phyloP scores from a whole-genome alignment of 176 grass and related monocot genomes.

The Urochloa ruziziensis region DNA sequence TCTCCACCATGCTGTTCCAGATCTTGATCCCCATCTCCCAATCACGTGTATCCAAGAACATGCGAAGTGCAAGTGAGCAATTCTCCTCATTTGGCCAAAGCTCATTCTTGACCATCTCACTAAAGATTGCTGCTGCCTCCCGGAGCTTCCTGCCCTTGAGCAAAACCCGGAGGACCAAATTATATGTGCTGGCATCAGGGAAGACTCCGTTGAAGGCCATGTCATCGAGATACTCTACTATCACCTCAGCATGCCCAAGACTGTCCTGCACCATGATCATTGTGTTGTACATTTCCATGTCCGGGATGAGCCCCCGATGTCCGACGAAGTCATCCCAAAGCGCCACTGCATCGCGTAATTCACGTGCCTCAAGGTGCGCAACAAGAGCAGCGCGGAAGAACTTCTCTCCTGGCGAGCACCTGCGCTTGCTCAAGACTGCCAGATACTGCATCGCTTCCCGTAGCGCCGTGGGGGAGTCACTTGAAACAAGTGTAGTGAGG shows the following conservation, averaged over 20 bases:
- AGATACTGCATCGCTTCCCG: slow-evolving; percentile 58
- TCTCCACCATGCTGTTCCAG: slow-evolving; percentile 69
- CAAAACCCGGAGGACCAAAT: slow-evolving; percentile 57
- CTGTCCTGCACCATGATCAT: slow-evolving; percentile 61
- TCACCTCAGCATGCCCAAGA: slow-evolving; percentile 33
- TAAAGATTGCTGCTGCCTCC: slow-evolving; percentile 60
- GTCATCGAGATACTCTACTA: slow-evolving; percentile 54
- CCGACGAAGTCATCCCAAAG: slow-evolving; percentile 62
- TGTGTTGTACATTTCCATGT: slow-evolving; percentile 63
- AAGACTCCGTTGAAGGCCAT: slow-evolving; percentile 73
- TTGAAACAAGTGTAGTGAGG: slow-evolving; percentile 63
- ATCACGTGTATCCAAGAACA: slow-evolving; percentile 54
- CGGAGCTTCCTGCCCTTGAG: slow-evolving; percentile 51
- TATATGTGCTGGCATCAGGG: slow-evolving; percentile 55
- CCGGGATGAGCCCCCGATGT: slow-evolving; percentile 32
- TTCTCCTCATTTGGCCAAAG: slow-evolving; percentile 49
- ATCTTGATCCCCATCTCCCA: slow-evolving; percentile 63
- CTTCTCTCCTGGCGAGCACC: slow-evolving; percentile 67
- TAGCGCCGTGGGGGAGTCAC: slow-evolving; percentile 33
- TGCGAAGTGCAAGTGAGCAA: slow-evolving; percentile 43
- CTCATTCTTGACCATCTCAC: slow-evolving; percentile 89
- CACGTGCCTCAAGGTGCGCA: slow-evolving; percentile 21
- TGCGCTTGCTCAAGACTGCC: slow-evolving; percentile 17
- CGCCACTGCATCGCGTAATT: slow-evolving; percentile 26
- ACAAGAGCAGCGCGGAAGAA: slow-evolving; percentile 64